Evolutionary conservation across 106 monocot species (phyloP), one percentile per base, ranked within the genome.

Genomic region (Dendrobium nobile): DNA sequence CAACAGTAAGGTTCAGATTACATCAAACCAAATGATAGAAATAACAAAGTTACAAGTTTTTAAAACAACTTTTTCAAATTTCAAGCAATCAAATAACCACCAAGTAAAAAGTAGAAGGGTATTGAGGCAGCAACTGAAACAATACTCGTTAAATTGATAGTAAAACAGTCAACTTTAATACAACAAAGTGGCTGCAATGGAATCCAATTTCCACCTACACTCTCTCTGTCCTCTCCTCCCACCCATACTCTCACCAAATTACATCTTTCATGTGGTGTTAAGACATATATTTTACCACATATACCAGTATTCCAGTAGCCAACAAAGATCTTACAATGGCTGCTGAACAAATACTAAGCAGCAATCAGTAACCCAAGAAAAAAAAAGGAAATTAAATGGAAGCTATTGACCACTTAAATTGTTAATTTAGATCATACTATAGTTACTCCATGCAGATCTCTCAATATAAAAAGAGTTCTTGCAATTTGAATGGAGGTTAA

Each of bases 381-480:
- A 33, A 43, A 43, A 41, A 7, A 43, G 7, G 40, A 74, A 74
- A 43, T 41, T 74, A 19, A 16, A 74, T 18, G 43, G 15, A 74
- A 74, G 42, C 42, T 41, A 43, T 9, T 33, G 74, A 20, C 74
- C 42, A 43, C 13, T 74, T 24, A 48, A 27, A 48, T 48, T 26
- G 76, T 27, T 17, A 48, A 13, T 76, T 48, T 48, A 47, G 3
- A 47, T 48, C 76, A 11, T 48, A 43, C 6, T 45, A 48, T 47
- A 44, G 11, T 27, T 7, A 76, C 13, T 47, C 26, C n/a, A 76
- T 43, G 45, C 47, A 43, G 76, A 76, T 26, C 9, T 48, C 76
- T 48, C 47, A 19, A 79, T 76, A 76, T 82, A 86, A 67, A 79
- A 70, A 67, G 55, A 67, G 19, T 47, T 47, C 76, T 48, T 47